Evolutionary conservation across 1,284 basidiomycete species (phyloP).

Genomic region (Leccinum cinnamomeum): DNA sequence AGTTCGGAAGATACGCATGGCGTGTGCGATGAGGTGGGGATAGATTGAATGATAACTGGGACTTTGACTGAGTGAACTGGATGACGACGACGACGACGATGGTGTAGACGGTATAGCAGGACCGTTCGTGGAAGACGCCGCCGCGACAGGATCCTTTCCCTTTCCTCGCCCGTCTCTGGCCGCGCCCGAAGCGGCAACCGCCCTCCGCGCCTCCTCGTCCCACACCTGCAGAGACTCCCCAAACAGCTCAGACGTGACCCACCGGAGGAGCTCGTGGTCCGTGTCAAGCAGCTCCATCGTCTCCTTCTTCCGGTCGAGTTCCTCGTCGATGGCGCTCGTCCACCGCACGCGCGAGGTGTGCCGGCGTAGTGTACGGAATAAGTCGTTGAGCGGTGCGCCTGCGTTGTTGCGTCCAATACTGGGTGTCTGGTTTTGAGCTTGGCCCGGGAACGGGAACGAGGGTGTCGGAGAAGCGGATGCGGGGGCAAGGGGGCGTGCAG

Average conservation of each 20-base stretch:
- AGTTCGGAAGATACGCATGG: conserved; percentile 75
- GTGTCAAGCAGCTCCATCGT: conserved; percentile 69
- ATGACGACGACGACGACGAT: not conserved
- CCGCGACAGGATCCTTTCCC: not conserved
- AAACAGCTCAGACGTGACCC: conserved; percentile 76
- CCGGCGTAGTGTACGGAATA: conserved; percentile 45
- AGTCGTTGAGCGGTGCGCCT: conserved; percentile 24
- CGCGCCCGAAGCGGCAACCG: conserved; percentile 14
- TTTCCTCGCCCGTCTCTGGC: not conserved
- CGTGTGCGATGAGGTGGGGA: conserved; percentile 67
- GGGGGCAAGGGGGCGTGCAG: not conserved
- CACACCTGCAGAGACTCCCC: conserved; percentile 48
- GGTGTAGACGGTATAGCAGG: not conserved
- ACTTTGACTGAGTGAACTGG: conserved; percentile 28
- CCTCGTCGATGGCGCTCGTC: conserved; percentile 53
- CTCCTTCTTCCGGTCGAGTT: conserved; percentile 76
- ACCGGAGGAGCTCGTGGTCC: conserved; percentile 73
- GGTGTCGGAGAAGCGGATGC: not conserved
- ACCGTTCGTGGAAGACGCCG: not conserved
- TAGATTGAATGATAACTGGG: conserved; percentile 64
- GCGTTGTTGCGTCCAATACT: conserved; percentile 16
- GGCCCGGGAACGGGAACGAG: not conserved
- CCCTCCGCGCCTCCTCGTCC: conserved; percentile 47
- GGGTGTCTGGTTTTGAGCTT: conserved; percentile 7
- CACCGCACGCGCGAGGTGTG: conserved; percentile 50